These are phyloP conservation scores for Rubus parviflorus DNA, from an alignment of 306 rosid genomes.

Conservation along the genomic window DNA sequence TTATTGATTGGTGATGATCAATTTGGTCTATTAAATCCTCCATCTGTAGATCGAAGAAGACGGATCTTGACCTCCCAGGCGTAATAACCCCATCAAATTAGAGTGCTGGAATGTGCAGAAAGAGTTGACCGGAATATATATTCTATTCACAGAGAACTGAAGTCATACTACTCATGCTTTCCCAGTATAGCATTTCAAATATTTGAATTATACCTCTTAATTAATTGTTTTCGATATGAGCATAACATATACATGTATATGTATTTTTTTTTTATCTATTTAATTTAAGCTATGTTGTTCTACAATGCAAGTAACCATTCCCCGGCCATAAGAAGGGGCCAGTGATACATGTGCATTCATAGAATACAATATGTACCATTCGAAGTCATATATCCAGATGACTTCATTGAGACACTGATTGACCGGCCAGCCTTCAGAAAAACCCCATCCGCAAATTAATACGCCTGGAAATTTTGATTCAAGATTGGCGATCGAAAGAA, in stretches of 20 bases:
- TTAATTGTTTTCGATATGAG: neutral
- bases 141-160: neutral
- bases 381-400: neutral
- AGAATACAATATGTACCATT: neutral
- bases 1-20: neutral
- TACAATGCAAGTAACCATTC: slow-evolving; percentile 10
- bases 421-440: too few species aligned
- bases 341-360: neutral
- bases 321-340: neutral
- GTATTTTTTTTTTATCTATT: neutral
- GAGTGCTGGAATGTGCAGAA: neutral
- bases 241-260: neutral
- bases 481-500: too few species aligned
- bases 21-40: neutral
- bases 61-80: slow-evolving; percentile 8
- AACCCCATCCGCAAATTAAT: too few species aligned
- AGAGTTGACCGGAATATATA: slow-evolving; percentile 24
- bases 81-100: neutral
- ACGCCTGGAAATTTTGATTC: too few species aligned
- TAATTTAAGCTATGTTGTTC: slow-evolving; percentile 4
- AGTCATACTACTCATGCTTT: neutral
- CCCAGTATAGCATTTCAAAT: neutral
- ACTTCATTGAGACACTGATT: neutral
- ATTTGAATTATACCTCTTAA: neutral
- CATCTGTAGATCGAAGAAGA: slow-evolving; percentile 5